Percentiles rank a stretch among this genome's conserved stretches.
These are phyloP conservation scores for Podila horticola DNA, from an alignment of 192 early-diverging fungal species.

Conservation along the genomic window DNA sequence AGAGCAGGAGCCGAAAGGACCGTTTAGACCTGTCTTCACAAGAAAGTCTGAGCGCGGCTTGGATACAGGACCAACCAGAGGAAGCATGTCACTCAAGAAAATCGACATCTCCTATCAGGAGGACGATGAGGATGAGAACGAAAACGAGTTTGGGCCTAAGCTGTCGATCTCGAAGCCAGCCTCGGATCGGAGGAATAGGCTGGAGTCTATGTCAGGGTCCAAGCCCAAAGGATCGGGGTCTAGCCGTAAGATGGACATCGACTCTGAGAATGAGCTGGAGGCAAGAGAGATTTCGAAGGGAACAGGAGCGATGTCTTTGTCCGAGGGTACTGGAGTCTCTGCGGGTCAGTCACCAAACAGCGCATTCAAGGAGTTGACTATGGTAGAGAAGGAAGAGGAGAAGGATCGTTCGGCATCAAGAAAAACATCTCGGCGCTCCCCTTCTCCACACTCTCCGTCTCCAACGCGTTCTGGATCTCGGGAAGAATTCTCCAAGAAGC, in stretches of 20 bases:
- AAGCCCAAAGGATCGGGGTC: not conserved
- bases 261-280: not conserved
- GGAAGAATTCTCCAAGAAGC: not conserved
- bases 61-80: not conserved
- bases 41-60: constrained; percentile 4
- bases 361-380: not conserved
- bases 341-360: not conserved
- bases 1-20: not conserved
- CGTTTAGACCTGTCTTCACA: constrained; percentile 50
- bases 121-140: not conserved
- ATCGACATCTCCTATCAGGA: not conserved
- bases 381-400: not conserved
- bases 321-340: not conserved
- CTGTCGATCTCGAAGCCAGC: not conserved
- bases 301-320: not conserved
- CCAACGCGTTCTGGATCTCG: not conserved
- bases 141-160: constrained; percentile 1
- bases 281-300: constrained; percentile 1
- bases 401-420: not conserved
- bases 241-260: too few species aligned
- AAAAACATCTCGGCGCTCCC: not conserved
- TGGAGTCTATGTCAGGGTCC: not conserved
- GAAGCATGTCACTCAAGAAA: not conserved
- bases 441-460: not conserved
- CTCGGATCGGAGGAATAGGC: not conserved